Percentiles rank a stretch among this genome's conserved stretches.
Conservation (phyloP, 2,329 filamentous ascomycete genomes). For the Ascochyta fabae region DNA sequence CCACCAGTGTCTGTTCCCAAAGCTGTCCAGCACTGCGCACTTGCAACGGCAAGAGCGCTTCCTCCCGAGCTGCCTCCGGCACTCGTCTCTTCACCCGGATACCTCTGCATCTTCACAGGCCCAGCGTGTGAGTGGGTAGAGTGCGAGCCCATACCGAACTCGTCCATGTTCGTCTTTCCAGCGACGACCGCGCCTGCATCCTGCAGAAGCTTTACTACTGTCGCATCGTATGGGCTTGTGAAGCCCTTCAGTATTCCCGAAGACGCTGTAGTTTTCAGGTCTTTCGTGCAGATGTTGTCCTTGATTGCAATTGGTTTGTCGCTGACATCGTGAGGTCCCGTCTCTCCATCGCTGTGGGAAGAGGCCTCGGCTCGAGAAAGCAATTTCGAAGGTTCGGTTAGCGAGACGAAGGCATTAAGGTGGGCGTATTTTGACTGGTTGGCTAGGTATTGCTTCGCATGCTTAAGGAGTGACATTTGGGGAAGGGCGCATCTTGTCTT, state of each 20-base stretch:
- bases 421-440: constrained; percentile 41
- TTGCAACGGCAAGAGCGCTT: constrained; percentile 82
- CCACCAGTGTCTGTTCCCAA: constrained; percentile 94
- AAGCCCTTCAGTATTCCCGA: constrained; percentile 74
- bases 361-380: constrained; percentile 29
- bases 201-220: constrained; percentile 73
- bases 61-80: constrained; percentile 77
- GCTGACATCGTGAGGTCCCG: constrained; percentile 9
- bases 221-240: constrained; percentile 80
- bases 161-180: constrained; percentile 92
- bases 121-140: constrained; percentile 72
- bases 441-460: constrained; percentile 45
- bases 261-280: constrained; percentile 75
- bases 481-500: constrained; percentile 29
- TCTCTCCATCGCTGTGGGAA: constrained; percentile 4
- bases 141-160: constrained; percentile 94
- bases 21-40: constrained; percentile 68
- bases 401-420: constrained; percentile 50
- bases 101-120: constrained; percentile 56
- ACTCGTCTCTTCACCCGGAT: constrained; percentile 53
- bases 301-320: constrained; percentile 56
- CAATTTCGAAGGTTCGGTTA: constrained; percentile 29
- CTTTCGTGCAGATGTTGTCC: constrained; percentile 58
- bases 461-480: constrained; percentile 49
- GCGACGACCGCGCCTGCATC: constrained; percentile 67